Conservation (phyloP, 345 rosid species). For the Lepidium sativum region DNA sequence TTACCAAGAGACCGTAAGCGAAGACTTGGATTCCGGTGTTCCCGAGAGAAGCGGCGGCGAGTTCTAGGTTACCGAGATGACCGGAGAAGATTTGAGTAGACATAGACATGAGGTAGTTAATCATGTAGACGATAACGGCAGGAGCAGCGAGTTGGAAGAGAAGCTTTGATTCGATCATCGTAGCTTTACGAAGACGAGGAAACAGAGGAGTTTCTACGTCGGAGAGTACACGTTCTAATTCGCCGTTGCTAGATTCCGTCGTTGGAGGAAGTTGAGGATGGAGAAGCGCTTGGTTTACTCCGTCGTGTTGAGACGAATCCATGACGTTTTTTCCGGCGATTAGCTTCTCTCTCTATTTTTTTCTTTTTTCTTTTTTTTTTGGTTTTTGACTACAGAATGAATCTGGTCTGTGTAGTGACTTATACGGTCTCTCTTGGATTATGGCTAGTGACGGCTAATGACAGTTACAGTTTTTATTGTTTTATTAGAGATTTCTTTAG, state of each 20-base stretch:
- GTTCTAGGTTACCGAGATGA: constrained; percentile 56
- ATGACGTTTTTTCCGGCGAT: not conserved
- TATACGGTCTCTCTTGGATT: not conserved
- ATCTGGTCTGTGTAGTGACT: not conserved
- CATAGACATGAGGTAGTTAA: constrained; percentile 50
- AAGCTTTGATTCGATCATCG: constrained; percentile 26
- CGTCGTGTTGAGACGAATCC: constrained; percentile 7
- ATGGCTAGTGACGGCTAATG: not conserved
- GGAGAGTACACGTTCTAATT: constrained; percentile 19
- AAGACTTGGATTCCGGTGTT: constrained; percentile 53
- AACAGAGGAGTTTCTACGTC: constrained; percentile 18
- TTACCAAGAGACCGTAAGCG: constrained; percentile 31
- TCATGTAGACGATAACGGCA: constrained; percentile 45
- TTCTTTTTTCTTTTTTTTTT: not conserved
- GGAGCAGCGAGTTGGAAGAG: constrained; percentile 48
- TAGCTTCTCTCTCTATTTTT: not conserved
- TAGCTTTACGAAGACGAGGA: constrained; percentile 12
- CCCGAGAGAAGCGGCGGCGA: constrained; percentile 58
- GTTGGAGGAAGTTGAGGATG: not conserved
- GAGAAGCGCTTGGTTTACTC: not conserved
- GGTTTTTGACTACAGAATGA: not conserved
- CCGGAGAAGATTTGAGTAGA: constrained; percentile 52
- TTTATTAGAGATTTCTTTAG: not conserved
- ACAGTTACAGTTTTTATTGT: not conserved
- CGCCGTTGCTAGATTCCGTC: constrained; percentile 7